Evolutionary conservation across 2,329 filamentous ascomycete species (phyloP).

Genomic region (Pyricularia pennisetigena): DNA sequence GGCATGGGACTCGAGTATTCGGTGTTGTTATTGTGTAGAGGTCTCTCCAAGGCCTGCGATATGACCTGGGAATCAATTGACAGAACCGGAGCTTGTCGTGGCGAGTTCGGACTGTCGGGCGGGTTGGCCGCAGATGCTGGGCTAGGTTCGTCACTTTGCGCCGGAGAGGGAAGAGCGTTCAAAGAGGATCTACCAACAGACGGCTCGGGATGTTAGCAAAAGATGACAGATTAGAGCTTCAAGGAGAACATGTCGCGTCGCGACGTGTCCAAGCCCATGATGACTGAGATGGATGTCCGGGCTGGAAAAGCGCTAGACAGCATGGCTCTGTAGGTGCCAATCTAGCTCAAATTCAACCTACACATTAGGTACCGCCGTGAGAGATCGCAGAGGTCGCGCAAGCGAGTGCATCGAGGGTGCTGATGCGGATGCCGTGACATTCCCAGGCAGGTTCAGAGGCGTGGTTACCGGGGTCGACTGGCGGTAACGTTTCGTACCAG

Average conservation of each 20-base stretch:
- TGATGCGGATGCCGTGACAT: not conserved
- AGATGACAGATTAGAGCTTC: not conserved
- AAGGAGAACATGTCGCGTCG: not conserved
- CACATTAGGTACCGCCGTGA: not conserved
- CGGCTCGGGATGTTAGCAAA: not conserved
- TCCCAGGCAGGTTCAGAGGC: not conserved
- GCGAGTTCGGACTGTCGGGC: slow-evolving; percentile 20
- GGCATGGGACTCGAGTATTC: not conserved
- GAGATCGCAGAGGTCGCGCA: not conserved
- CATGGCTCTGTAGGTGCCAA: not conserved
- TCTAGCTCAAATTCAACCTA: not conserved
- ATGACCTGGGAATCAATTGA: slow-evolving; percentile 6
- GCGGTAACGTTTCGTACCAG: not conserved
- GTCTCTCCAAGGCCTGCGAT: not conserved
- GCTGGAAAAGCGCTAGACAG: not conserved
- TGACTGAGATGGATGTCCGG: not conserved
- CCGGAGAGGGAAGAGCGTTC: slow-evolving; percentile 47
- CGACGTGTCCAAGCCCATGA: not conserved
- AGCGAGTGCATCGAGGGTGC: not conserved
- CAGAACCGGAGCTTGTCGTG: slow-evolving; percentile 1
- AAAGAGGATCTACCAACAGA: slow-evolving; percentile 9
- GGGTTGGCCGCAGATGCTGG: slow-evolving; percentile 25
- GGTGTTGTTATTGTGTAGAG: not conserved
- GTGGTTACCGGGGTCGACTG: not conserved
- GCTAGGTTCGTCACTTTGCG: slow-evolving; percentile 51